Evolutionary conservation across 140 eudicot genomes (phyloP).

Genomic region (Erigeron philadelphicus): DNA sequence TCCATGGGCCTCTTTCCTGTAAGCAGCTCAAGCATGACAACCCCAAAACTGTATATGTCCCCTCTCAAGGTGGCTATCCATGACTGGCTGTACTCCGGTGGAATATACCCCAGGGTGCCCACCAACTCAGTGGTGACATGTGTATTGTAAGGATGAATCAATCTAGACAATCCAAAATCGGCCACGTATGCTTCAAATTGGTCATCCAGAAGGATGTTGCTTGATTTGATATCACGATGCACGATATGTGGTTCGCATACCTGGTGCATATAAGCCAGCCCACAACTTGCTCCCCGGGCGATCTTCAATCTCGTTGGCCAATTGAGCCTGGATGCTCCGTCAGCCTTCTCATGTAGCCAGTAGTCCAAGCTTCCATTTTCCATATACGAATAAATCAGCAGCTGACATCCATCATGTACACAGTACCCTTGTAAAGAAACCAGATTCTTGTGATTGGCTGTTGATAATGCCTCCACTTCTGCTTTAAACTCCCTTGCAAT

Average conservation of each 20-base stretch:
- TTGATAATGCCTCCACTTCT: slow-evolving; percentile 63
- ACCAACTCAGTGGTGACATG: slow-evolving; percentile 20
- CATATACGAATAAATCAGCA: slow-evolving; percentile 60
- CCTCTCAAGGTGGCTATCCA: slow-evolving; percentile 22
- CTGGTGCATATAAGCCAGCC: slow-evolving; percentile 20
- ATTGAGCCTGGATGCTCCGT: slow-evolving; percentile 50
- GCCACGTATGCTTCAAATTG: slow-evolving; percentile 19
- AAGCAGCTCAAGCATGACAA: slow-evolving; percentile 20
- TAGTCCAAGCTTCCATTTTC: slow-evolving; percentile 73
- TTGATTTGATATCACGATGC: slow-evolving; percentile 20
- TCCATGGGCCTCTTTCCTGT: slow-evolving; percentile 21
- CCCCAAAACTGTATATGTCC: slow-evolving; percentile 22
- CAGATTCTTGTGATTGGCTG: slow-evolving; percentile 59
- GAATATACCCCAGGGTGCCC: slow-evolving; percentile 15
- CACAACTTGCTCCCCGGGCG: slow-evolving; percentile 15
- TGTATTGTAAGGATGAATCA: slow-evolving; percentile 14
- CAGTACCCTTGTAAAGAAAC: slow-evolving; percentile 70
- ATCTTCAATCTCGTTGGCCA: slow-evolving; percentile 60
- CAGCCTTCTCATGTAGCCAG: slow-evolving; percentile 70
- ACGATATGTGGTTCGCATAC: slow-evolving; percentile 19
- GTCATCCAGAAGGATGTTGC: slow-evolving; percentile 16
- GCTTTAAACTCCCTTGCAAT: slow-evolving; percentile 71
- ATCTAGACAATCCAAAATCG: slow-evolving; percentile 21
- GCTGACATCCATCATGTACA: slow-evolving; percentile 50
- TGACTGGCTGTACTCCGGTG: slow-evolving; percentile 19